Percentiles rank a stretch among this genome's conserved stretches.
These are phyloP conservation scores for Euphorbia pulcherrima DNA, from an alignment of 345 rosid genomes.

Conservation along the genomic window DNA sequence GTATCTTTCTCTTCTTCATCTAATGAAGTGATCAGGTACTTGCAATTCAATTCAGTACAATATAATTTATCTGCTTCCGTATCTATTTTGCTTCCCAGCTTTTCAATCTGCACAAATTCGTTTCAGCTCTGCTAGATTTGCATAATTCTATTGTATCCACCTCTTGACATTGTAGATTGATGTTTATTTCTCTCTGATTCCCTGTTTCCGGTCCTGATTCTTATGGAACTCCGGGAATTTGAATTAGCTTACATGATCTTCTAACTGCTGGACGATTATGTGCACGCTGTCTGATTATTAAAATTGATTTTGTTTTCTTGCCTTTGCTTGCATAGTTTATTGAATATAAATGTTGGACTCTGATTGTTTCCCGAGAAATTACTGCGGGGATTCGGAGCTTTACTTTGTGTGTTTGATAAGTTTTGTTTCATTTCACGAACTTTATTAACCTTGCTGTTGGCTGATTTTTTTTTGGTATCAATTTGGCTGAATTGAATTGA, in stretches of 20 bases:
- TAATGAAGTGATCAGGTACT: constrained; percentile 37
- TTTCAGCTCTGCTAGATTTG: constrained; percentile 17
- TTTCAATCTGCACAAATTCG: neutral
- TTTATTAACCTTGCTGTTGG: neutral
- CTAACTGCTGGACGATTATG: neutral
- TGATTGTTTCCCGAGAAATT: constrained; percentile 14
- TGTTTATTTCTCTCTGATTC: constrained; percentile 22
- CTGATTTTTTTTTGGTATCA: constrained; percentile 3
- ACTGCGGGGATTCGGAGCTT: neutral
- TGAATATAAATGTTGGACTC: constrained; percentile 1
- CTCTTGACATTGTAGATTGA: constrained; percentile 21
- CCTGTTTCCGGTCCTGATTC: constrained; percentile 16
- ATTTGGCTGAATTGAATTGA: constrained; percentile 22
- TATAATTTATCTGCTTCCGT: neutral
- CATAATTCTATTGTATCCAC: constrained; percentile 32
- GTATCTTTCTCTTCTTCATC: constrained; percentile 7
- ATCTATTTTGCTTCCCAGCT: neutral
- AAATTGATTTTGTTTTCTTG: neutral
- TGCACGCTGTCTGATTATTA: constrained; percentile 10
- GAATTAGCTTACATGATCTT: neutral
- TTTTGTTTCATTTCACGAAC: neutral
- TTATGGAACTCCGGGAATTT: constrained; percentile 9
- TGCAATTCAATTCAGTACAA: constrained; percentile 17
- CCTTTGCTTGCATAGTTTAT: constrained; percentile 7
- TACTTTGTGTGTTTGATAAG: neutral